A percentile compares a stretch with the other conserved stretches of the same genome.
Conservation (phyloP, 306 rosid genomes). For the Medicago arabica region DNA sequence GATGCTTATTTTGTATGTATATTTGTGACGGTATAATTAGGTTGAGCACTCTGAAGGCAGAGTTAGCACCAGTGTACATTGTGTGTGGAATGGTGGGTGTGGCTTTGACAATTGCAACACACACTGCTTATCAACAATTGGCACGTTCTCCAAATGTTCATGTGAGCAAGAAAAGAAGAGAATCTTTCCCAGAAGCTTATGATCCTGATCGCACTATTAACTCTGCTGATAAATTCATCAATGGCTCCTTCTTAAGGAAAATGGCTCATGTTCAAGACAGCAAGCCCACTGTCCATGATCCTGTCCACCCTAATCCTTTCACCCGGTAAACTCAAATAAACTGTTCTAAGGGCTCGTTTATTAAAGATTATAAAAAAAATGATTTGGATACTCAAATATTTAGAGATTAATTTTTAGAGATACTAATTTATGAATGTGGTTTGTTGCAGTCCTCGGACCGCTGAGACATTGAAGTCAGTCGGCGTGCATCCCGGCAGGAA, state of each 20-base stretch:
- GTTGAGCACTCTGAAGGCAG: constrained; percentile 40
- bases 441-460: constrained; percentile 42
- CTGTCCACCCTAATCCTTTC: constrained; percentile 50
- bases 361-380: too few relatives aligned
- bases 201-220: constrained; percentile 47
- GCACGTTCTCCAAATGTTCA: constrained; percentile 46
- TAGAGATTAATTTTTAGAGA: too few relatives aligned
- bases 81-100: constrained; percentile 43
- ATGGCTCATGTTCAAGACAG: constrained; percentile 38
- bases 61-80: constrained; percentile 42
- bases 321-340: constrained; percentile 13
- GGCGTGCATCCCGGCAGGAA: constrained; percentile 38
- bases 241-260: constrained; percentile 48
- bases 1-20: too few relatives aligned
- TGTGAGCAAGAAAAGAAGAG: constrained; percentile 50
- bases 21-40: not conserved
- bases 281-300: constrained; percentile 19
- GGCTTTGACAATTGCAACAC: constrained; percentile 30
- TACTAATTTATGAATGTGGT: not conserved
- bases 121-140: constrained; percentile 49
- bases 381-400: too few relatives aligned
- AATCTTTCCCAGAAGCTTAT: constrained; percentile 32
- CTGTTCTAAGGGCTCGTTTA: too few relatives aligned
- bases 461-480: constrained; percentile 48
- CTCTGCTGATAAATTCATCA: constrained; percentile 45